phyloP scores from a whole-genome alignment of 2,329 filamentous ascomycete species.

The Trichoderma simmonsii region DNA sequence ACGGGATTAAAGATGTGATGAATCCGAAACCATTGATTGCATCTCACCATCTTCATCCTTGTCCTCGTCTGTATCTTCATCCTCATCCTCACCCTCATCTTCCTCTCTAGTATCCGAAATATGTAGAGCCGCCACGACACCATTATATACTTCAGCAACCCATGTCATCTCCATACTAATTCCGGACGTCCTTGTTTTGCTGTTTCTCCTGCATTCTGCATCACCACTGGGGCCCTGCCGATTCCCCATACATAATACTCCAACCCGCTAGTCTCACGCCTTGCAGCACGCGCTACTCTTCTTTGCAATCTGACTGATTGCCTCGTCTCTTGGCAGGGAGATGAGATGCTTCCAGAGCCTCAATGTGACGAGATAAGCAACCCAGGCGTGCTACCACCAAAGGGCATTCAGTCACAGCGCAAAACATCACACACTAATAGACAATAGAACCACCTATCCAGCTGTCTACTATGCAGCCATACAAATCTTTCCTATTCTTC shows the following conservation, averaged over 20 bases:
- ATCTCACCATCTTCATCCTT: background rate
- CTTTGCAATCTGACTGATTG: background rate
- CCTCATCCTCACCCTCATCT: background rate
- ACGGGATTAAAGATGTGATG: background rate
- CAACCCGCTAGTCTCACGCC: background rate
- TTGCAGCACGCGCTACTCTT: background rate
- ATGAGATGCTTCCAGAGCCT: background rate
- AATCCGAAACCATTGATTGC: background rate
- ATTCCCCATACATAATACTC: constrained; percentile 7
- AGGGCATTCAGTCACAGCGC: background rate
- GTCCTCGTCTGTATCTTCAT: background rate
- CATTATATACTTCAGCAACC: background rate
- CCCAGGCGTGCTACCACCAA: background rate
- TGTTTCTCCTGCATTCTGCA: background rate
- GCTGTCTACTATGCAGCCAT: background rate
- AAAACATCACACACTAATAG: background rate
- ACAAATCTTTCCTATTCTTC: background rate
- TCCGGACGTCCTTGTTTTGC: background rate
- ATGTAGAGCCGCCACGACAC: background rate
- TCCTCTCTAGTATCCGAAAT: background rate
- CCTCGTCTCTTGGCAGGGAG: background rate
- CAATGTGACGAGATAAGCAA: background rate
- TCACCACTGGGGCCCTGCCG: background rate
- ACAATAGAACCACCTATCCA: background rate
- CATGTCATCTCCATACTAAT: background rate